Evolutionary conservation across 169 alveolate genomes (phyloP).

Genomic region (Theileria annulata): DNA sequence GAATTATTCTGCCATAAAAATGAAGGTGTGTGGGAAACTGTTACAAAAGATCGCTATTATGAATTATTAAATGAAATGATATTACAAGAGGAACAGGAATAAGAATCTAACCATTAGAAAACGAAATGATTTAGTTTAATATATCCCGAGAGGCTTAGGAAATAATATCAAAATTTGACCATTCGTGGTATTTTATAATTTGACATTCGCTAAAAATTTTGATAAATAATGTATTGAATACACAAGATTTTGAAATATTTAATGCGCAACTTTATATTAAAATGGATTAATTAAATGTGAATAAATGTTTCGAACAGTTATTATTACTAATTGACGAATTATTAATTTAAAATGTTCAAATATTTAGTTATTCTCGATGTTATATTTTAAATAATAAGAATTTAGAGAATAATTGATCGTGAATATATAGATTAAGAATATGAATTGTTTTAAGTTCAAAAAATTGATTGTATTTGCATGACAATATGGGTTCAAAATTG

Average conservation of each 20-base stretch:
- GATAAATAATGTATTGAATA: too few relatives aligned
- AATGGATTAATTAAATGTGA: not conserved
- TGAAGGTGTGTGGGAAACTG: not conserved
- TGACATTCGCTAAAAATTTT: too few relatives aligned
- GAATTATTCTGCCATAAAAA: not conserved
- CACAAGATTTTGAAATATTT: not conserved
- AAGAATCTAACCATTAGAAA: not conserved
- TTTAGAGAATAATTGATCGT: not conserved
- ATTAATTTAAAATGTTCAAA: not conserved
- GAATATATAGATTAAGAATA: not conserved
- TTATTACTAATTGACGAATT: too few relatives aligned
- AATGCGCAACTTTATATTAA: not conserved
- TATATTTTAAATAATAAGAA: too few relatives aligned
- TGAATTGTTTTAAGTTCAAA: not conserved
- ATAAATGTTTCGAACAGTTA: not conserved
- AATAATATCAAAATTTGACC: not conserved
- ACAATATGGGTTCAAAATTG: not conserved
- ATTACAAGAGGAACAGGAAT: not conserved
- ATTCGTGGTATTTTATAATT: too few relatives aligned
- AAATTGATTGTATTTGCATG: not conserved
- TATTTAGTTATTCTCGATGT: not conserved
- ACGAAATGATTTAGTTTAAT: not conserved
- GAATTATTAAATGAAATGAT: not conserved
- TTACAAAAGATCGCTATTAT: not conserved
- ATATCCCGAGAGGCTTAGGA: not conserved